phyloP scores from a whole-genome alignment of 2,329 filamentous ascomycete species.

The Fusarium sp. region DNA sequence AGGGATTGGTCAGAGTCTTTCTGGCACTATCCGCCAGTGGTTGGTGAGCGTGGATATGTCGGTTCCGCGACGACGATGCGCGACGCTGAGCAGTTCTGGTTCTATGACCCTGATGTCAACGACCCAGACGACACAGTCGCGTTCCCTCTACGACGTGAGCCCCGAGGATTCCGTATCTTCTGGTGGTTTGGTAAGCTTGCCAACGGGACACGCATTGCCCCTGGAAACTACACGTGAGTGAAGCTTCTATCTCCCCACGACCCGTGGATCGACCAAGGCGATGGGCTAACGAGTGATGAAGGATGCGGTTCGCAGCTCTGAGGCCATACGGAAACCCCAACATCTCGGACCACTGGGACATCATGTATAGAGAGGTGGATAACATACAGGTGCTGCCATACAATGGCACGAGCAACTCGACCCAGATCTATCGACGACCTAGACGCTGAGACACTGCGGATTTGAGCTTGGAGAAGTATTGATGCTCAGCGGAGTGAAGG shows the following conservation, averaged over 20 bases:
- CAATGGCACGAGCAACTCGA: conserved; percentile 45
- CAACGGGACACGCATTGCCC: conserved; percentile 54
- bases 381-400: conserved; percentile 51
- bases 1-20: conserved; percentile 51
- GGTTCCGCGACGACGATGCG: conserved; percentile 57
- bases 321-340: conserved; percentile 56
- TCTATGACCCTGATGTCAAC: conserved; percentile 51
- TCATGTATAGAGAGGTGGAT: conserved; percentile 49
- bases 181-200: conserved; percentile 59
- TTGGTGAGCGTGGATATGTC: conserved; percentile 54
- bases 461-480: not conserved
- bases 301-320: conserved; percentile 57
- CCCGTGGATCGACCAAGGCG: not conserved
- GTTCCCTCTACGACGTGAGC: conserved; percentile 52
- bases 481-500: not conserved
- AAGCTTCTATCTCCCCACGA: not conserved
- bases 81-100: conserved; percentile 46
- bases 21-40: conserved; percentile 57
- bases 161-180: conserved; percentile 49
- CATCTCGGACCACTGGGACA: conserved; percentile 57
- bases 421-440: conserved; percentile 25
- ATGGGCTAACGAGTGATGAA: conserved; percentile 30
- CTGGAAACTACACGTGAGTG: conserved; percentile 56
- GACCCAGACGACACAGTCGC: conserved; percentile 53
- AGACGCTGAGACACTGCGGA: conserved; percentile 1